phyloP scores from a whole-genome alignment of 2,329 filamentous ascomycete species.

The Plectosphaerella plurivora region DNA sequence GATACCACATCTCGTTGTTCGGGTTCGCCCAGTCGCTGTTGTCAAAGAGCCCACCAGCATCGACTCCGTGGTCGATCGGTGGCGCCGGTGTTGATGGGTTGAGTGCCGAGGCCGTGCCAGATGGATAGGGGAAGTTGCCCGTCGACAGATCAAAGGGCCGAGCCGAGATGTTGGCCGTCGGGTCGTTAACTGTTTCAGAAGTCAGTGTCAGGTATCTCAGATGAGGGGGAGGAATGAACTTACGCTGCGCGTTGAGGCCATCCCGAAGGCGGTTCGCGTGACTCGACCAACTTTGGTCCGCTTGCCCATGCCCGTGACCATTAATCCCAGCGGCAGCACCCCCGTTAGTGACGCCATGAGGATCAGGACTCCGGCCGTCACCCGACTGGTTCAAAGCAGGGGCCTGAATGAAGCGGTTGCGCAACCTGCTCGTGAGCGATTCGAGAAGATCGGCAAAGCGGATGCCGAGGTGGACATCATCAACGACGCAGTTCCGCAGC shows the following conservation, averaged over 20 bases:
- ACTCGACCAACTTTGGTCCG: constrained; percentile 15
- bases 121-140: constrained; percentile 50
- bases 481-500: constrained; percentile 72
- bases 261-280: constrained; percentile 36
- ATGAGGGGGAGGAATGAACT: constrained; percentile 12
- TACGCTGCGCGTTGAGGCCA: constrained; percentile 30
- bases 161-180: constrained; percentile 51
- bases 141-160: constrained; percentile 57
- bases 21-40: constrained; percentile 47
- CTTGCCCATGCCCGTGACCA: no score
- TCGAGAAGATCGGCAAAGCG: constrained; percentile 80
- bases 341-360: constrained; percentile 16
- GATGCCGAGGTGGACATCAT: constrained; percentile 81
- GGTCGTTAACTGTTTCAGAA: constrained; percentile 16
- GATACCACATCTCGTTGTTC: constrained; percentile 62
- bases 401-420: constrained; percentile 68
- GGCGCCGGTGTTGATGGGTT: constrained; percentile 45
- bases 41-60: constrained; percentile 36
- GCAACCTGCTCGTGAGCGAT: constrained; percentile 68
- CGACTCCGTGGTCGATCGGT: constrained; percentile 24
- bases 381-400: constrained; percentile 41
- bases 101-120: constrained; percentile 40
- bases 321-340: constrained; percentile 3
- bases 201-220: neutral
- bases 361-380: constrained; percentile 36